A percentile compares a stretch with the other conserved stretches of the same genome.
Conservation (phyloP, 331 rosid genomes). For the Stylosanthes scabra region DNA sequence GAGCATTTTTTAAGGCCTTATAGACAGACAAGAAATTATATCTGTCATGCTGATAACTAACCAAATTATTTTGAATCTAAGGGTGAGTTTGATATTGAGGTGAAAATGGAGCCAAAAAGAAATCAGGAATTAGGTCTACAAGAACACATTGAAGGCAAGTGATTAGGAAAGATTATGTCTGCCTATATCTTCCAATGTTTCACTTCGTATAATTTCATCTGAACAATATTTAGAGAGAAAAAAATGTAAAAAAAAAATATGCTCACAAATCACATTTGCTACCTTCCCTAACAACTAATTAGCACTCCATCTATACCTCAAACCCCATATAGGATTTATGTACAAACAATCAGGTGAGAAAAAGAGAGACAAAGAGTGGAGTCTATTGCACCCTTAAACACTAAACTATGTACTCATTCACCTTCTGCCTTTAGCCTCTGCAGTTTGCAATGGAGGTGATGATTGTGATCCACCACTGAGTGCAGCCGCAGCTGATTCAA, state of each 20-base stretch:
- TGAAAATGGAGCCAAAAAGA: neutral
- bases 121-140: neutral
- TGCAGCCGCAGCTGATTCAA: conserved; percentile 97
- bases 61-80: neutral
- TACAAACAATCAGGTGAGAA: conserved; percentile 49
- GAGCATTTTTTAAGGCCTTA: neutral
- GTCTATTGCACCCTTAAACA: conserved; percentile 29
- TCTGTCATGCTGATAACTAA: conserved; percentile 15
- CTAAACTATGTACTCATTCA: conserved; percentile 47
- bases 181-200: conserved; percentile 41
- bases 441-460: conserved; percentile 48
- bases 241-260: conserved; percentile 26
- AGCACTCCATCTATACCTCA: conserved; percentile 59
- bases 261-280: conserved; percentile 40
- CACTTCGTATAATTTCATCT: conserved; percentile 49
- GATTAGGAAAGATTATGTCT: conserved; percentile 27
- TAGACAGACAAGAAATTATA: neutral
- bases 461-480: conserved; percentile 72
- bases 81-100: neutral
- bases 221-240: conserved; percentile 43
- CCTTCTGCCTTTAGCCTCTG: conserved; percentile 65
- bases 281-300: conserved; percentile 47
- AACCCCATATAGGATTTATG: conserved; percentile 62
- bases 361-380: conserved; percentile 14
- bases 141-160: conserved; percentile 34